Base-by-base conservation (phyloP, 2,329 filamentous ascomycete genomes). In the Clonostachys byssicola region DNA sequence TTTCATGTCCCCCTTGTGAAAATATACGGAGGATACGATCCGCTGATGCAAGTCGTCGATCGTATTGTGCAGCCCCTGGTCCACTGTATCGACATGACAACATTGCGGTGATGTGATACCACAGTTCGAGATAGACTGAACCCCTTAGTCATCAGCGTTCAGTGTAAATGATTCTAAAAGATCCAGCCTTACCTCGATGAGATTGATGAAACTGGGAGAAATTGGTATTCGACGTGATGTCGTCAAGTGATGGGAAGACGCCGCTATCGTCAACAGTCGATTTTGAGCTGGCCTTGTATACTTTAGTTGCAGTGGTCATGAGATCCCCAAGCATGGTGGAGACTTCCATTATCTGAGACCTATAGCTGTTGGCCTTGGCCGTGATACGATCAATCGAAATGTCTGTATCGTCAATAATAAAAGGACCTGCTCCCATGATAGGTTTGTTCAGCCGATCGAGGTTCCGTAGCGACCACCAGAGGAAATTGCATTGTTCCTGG, bases 51-150 rank as follows among this genome's bases (percentile, higher is more conserved):
- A 56, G 44, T 10, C 54, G 46, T 14, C 54, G 48, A 14, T 10
- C 36, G 34, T 56, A 56, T 12, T 48, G 54, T 3, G 42, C 41
- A 18, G 48, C 52, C 3, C 52, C 49, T 6, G 54, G 54, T 12
- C 52, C 52, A 36, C 54, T 54, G 42, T 47, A 53, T 17, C 51
- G 45, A 34, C 54, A 56, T 4, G 54, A 54, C 2, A 56, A 48
- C 54, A 56, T 54, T 23, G 54, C 54, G 7, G 54, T 47, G 7
- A 54, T 41, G 12, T 56, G 54, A 36, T 54, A 56, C 54, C 54
- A 56, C 14, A 53, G 45, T 18, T 56, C 51, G 7, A 56, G 41
- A 20, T 56, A 56, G 3, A 38, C 52, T 54, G 20, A 7, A 10
- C 23, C 4, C 8, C 12, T 13, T 5, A 40, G 7, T 12, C 6